Conservation (phyloP, 2,329 filamentous ascomycete genomes). For the Bipolaris sorokiniana region DNA sequence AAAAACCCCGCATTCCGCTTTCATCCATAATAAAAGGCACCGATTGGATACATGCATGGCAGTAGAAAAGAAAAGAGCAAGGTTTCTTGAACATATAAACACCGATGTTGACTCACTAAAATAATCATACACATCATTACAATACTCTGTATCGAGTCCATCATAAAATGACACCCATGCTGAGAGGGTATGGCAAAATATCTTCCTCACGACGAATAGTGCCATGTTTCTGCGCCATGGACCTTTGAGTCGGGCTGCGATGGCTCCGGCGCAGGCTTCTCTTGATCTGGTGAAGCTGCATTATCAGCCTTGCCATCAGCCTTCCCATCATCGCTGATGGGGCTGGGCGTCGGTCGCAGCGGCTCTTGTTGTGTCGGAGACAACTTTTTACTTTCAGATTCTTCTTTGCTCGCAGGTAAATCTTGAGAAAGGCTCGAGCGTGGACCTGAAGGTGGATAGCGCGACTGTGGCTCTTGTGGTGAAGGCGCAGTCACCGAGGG, state of each 20-base stretch:
- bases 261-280: slow-evolving; percentile 10
- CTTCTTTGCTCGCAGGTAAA: slow-evolving; percentile 18
- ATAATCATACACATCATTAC: slow-evolving; percentile 4
- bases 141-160: not conserved
- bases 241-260: slow-evolving; percentile 16
- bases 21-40: not conserved
- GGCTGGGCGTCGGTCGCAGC: slow-evolving; percentile 40
- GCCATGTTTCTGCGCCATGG: slow-evolving; percentile 44
- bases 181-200: too few species aligned
- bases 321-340: slow-evolving; percentile 44
- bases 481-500: slow-evolving; percentile 12
- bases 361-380: slow-evolving; percentile 25
- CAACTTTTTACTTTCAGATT: slow-evolving; percentile 22
- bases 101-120: not conserved
- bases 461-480: slow-evolving; percentile 25
- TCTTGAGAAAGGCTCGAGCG: slow-evolving; percentile 24
- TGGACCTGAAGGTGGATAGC: slow-evolving; percentile 21
- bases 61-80: not conserved
- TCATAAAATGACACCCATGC: not conserved
- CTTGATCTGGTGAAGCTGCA: slow-evolving; percentile 11
- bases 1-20: not conserved
- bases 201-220: slow-evolving; percentile 23
- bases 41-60: not conserved
- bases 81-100: not conserved
- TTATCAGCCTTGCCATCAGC: slow-evolving; percentile 24